phyloP scores from a whole-genome alignment of 768 basidiomycete genomes.

The Amanita muscaria region DNA sequence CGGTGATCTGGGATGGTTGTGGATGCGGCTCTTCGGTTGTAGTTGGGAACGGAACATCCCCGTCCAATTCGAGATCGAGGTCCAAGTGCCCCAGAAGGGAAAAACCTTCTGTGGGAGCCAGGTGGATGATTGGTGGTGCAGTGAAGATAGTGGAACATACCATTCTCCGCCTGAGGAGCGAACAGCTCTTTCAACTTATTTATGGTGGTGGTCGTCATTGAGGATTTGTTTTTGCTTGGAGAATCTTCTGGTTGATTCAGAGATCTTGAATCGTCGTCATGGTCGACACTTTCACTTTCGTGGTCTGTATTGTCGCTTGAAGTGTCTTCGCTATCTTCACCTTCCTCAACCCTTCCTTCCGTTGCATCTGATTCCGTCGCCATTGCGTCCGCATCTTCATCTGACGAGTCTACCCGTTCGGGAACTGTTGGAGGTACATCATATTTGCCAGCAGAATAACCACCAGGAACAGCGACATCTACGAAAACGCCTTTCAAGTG shows the following conservation, averaged over 20 bases:
- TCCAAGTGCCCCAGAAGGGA: constrained; percentile 71
- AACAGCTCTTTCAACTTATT: constrained; percentile 64
- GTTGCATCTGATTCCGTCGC: constrained; percentile 11
- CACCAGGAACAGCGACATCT: constrained; percentile 23
- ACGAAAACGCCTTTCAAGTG: constrained; percentile 66
- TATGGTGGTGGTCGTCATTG: constrained; percentile 9
- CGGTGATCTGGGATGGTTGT: constrained; percentile 14
- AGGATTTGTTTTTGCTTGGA: constrained; percentile 1
- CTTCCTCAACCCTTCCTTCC: constrained; percentile 14
- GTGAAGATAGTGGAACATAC: constrained; percentile 25
- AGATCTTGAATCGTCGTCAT: constrained; percentile 8
- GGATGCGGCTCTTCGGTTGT: constrained; percentile 10
- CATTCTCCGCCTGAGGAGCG: constrained; percentile 57
- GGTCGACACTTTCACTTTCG: constrained; percentile 10
- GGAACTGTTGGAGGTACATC: neutral
- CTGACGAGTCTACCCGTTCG: too few species aligned
- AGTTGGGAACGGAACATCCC: constrained; percentile 32
- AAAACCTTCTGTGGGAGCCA: constrained; percentile 42
- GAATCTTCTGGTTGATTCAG: neutral
- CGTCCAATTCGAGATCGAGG: constrained; percentile 62
- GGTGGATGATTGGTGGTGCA: neutral
- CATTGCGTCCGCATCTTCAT: constrained; percentile 18
- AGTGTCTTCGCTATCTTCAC: constrained; percentile 9
- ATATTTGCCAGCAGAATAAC: neutral
- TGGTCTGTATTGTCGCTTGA: constrained; percentile 10